Percentiles rank a stretch among this genome's conserved stretches.
phyloP scores from a whole-genome alignment of 106 monocot species.

The Dioscorea zingiberensis region DNA sequence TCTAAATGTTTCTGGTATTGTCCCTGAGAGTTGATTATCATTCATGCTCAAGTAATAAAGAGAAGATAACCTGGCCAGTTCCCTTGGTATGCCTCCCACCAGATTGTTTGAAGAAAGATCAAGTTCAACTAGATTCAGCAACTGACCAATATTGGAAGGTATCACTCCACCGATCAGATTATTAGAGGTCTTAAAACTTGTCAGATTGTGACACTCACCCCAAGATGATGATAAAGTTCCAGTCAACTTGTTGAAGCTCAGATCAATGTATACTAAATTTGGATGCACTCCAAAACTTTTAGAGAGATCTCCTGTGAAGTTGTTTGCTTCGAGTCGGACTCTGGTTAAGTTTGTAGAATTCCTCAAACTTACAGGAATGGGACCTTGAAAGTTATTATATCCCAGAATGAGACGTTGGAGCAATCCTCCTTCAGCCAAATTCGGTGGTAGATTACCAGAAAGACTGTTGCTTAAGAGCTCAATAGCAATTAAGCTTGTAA shows the following conservation, averaged over 20 bases:
- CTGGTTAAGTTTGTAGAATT: conserved; percentile 2
- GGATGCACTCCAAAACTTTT: not conserved
- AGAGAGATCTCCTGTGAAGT: conserved; percentile 2
- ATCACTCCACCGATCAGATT: conserved; percentile 1
- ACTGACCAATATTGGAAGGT: not conserved
- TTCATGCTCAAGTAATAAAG: not conserved
- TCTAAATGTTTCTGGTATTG: conserved; percentile 3
- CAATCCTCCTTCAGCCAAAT: conserved; percentile 1
- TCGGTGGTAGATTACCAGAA: not conserved
- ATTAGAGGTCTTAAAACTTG: not conserved
- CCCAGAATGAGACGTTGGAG: not conserved
- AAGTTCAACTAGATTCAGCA: not conserved
- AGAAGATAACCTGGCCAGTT: not conserved
- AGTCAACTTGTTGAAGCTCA: conserved; percentile 1
- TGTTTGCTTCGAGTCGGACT: not conserved
- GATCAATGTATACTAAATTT: not conserved
- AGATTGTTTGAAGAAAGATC: not conserved
- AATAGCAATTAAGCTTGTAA: not conserved
- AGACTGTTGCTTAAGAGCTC: not conserved
- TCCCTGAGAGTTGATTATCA: conserved; percentile 16
- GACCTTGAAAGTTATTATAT: not conserved
- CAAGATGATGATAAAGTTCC: conserved; percentile 1
- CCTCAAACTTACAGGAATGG: not conserved
- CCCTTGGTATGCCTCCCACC: not conserved
- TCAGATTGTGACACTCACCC: not conserved